Base-by-base conservation (phyloP, 179 eudicot genomes). In the Silene coronaria region DNA sequence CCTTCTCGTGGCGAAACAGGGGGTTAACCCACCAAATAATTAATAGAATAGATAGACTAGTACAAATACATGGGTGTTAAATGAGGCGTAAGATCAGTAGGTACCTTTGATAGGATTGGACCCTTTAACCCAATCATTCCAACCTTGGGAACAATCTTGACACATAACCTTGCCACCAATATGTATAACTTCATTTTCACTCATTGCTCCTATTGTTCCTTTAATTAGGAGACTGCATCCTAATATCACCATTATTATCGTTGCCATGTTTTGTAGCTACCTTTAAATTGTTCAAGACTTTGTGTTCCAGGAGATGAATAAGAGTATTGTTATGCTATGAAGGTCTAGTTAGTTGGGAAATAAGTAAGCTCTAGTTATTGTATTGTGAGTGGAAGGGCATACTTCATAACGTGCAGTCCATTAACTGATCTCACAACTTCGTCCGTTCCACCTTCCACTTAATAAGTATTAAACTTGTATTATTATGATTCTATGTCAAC, bases 91-190 rank as follows among this genome's bases (percentile, higher is more conserved):
- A n/a, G n/a, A n/a, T n/a, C n/a, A n/a, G n/a, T 5, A 38, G 2
- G 11, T 85, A 91, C 97, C 97, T 72, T 86, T 82, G 79, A 91
- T 84, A 61, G 94, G 97, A 19, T 79, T 86, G 70, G 78, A 78
- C 36, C 86, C 94, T 12, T 81, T 58, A 28, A 84, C 84, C 94
- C 94, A 91, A 70, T 87, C 89, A 51, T 86, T 86, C 89, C 89
- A 91, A 57, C 83, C 80, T 61, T 82, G 58, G 48, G 84, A 74
- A 81, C 97, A 89, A 62, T 91, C 94, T 69, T 89, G 97, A 82
- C 94, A 91, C 78, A 84, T 77, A 22, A 91, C 91, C 63, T 85
- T 87, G 12, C 97, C 97, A 36, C 86, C 85, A 26, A 91, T 89
- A 73, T 87, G 85, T 9, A 89, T 77, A 27, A 89, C 84, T n/a